phyloP scores from a whole-genome alignment of 2,329 filamentous ascomycete species.

The Fusarium anguioides region DNA sequence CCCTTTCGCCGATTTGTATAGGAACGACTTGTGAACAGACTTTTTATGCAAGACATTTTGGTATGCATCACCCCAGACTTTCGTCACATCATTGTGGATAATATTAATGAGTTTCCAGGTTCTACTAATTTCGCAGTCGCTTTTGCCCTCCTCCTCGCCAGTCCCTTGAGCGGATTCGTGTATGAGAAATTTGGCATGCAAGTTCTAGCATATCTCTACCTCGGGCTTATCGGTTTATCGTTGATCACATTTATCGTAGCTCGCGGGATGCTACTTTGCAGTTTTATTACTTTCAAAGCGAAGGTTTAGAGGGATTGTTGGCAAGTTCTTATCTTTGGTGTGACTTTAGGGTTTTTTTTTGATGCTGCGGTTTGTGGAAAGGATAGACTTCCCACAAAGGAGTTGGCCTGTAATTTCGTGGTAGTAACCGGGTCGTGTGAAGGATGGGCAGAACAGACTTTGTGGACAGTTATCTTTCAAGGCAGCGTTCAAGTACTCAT shows the following conservation, averaged over 20 bases:
- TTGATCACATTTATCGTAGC: slow-evolving; percentile 39
- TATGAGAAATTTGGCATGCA: slow-evolving; percentile 55
- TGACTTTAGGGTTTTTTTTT: too few species aligned
- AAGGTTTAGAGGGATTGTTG: slow-evolving; percentile 8
- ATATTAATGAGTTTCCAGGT: slow-evolving; percentile 45
- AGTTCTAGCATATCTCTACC: slow-evolving; percentile 57
- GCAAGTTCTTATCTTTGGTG: too few species aligned
- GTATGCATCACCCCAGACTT: slow-evolving; percentile 6
- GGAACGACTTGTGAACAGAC: slow-evolving; percentile 57
- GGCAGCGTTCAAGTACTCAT: too few species aligned
- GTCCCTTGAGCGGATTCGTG: slow-evolving; percentile 57
- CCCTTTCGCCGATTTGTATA: slow-evolving; percentile 54
- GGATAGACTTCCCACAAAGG: too few species aligned
- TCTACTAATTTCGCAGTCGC: slow-evolving; percentile 58
- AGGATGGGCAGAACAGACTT: too few species aligned
- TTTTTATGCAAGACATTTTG: slow-evolving; percentile 57
- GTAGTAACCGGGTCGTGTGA: too few species aligned
- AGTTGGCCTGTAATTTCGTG: too few species aligned
- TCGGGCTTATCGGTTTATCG: slow-evolving; percentile 52
- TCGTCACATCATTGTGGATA: slow-evolving; percentile 24
- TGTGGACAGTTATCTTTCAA: too few species aligned
- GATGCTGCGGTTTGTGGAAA: too few species aligned
- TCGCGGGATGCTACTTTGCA: slow-evolving; percentile 25
- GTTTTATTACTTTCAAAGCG: not conserved
- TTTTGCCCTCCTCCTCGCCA: slow-evolving; percentile 56